phyloP scores from a whole-genome alignment of 805 yeast species.

The Gaillardinia entomophila region DNA sequence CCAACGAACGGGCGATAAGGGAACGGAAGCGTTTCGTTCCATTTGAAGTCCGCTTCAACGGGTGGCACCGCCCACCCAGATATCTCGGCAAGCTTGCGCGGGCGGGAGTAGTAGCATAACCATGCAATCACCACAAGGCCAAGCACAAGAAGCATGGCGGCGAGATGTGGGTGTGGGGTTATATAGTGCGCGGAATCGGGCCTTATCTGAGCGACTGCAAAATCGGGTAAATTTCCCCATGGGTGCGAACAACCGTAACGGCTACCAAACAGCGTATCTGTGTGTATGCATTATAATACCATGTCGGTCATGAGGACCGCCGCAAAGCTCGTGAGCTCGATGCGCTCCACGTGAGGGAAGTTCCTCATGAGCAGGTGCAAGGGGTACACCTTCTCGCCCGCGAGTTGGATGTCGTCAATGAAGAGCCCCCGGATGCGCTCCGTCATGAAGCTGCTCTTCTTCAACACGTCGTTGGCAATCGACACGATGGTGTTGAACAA shows the following conservation, averaged over 20 bases:
- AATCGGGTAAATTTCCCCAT: no score
- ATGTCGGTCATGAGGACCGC: slow-evolving; percentile 14
- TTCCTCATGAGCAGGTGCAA: slow-evolving; percentile 23
- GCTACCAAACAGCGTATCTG: no score
- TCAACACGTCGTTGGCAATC: slow-evolving; percentile 29
- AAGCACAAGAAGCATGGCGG: no score
- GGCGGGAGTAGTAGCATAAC: no score
- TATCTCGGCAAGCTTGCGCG: not conserved
- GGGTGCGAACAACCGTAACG: no score
- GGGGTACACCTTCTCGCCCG: slow-evolving; percentile 26
- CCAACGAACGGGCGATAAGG: slow-evolving; percentile 32
- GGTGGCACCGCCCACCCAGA: no score
- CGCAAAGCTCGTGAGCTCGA: slow-evolving; percentile 18
- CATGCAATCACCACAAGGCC: no score
- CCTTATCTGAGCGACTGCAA: no score
- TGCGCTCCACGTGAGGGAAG: slow-evolving; percentile 25
- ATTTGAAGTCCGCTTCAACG: slow-evolving; percentile 5
- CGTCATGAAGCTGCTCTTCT: slow-evolving; percentile 27
- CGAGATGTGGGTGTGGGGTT: no score
- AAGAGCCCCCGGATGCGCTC: slow-evolving; percentile 25
- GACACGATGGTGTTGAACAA: slow-evolving; percentile 23
- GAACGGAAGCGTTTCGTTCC: slow-evolving; percentile 42
- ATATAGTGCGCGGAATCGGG: no score
- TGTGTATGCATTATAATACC: no score
- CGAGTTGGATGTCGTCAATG: slow-evolving; percentile 24